Evolutionary conservation across 208 protist species (phyloP), one percentile per base, ranked within the genome.

Genomic region (Trypanosoma cruzi): DNA sequence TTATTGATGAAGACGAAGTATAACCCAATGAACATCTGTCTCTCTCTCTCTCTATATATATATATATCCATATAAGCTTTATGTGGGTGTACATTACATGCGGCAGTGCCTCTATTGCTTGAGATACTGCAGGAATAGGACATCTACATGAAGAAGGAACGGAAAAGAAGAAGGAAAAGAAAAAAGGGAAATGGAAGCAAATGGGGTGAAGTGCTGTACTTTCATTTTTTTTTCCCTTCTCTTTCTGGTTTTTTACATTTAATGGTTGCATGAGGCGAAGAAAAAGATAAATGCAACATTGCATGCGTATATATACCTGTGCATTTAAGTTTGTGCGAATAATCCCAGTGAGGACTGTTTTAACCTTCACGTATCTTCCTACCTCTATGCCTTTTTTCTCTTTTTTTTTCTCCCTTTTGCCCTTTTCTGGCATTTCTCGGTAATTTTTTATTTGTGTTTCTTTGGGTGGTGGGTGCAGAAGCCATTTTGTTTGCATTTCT

Each of bases 1-100:
- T 72, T 37, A 57, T 82, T 18, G 72, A 66, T 42, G 64, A 78
- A 8, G 65, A 71, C n/a, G 60, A 68, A 18, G 22, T 44, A 13
- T 44, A 44, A 14, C 11, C 40, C 18, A 1, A 1, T 44, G 40
- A 7, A 2, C 40, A 16, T n/a, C n/a, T n/a, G n/a, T n/a, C n/a
- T n/a, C n/a, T n/a, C 40, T 3, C 10, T 20, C 40, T 11, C 40
- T 44, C 40, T 14, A 44, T 1, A 7, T 44, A 44, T 16, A 44
- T 13, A 44, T 44, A 18, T 4, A 14, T 18, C 1, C 18, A 16
- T 44, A 44, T 44, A 44, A 16, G 40, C 8, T 44, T 7, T 44
- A 16, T 44, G 7, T 1, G 18, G 7, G 40, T 44, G 3, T 44
- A 40, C 36, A 11, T n/a, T 11, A 40, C 36, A 40, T 11, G 40